Evolutionary conservation across 495 filamentous ascomycete genomes (phyloP), one percentile per base, ranked within the genome.

Genomic region (Apiosordaria backusii): DNA sequence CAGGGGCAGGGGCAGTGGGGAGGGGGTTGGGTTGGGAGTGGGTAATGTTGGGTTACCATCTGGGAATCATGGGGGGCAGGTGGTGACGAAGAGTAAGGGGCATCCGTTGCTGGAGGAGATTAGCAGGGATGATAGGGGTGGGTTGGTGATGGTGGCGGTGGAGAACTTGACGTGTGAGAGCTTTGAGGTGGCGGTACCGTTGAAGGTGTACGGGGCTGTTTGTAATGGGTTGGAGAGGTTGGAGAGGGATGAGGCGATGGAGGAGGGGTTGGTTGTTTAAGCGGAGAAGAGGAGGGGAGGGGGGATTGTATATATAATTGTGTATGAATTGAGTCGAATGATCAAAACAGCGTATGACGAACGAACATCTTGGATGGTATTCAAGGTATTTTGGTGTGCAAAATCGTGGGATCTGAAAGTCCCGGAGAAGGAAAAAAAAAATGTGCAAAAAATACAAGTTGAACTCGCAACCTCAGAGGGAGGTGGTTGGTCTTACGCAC

Each of bases 161-260:
- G 91, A 96, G 78, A 86, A 86, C 67, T 71, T 97, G 64, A 82
- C 85, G 19, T 93, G 91, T 69, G 93, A 97, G 81, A 92, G 89
- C 19, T 97, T 97, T 77, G 93, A 97, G 74, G 89, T 97, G 57
- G 85, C 86, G 1, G 90, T 97, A 58, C 93, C 93, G 57, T 75
- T 97, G 61, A 84, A 85, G 57, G 90, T 97, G 0, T 97, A 93
- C 75, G 93, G 93, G 7, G 88, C 91, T 5, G 74, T 83, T 29
- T 76, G 80, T 63, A 79, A 74, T 50, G 79, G 74, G 50, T 71
- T 79, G 63, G 82, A 78, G 75, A 76, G 74, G 59, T 74, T 83
- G 40, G 83, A 86, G 63, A 70, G 79, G 62, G 83, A 84, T 60
- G 79, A 83, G 57, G 77, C 69, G 58, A 59, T 72, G 21, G 75